Evolutionary conservation across 495 filamentous ascomycete genomes (phyloP), one percentile per base, ranked within the genome.

Genomic region (Ascobolus immersus): DNA sequence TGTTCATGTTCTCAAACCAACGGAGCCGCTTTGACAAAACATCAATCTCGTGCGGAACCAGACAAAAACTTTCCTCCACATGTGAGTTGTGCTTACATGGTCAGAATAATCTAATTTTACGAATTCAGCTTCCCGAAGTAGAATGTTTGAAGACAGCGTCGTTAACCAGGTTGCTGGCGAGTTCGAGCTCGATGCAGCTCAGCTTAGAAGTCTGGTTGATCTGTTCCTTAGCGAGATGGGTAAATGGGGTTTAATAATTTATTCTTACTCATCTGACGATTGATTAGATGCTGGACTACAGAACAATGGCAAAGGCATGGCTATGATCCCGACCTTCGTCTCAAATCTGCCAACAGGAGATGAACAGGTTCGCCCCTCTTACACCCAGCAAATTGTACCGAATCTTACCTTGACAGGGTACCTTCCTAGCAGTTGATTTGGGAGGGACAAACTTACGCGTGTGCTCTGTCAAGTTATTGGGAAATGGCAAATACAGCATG

Each of bases 381-480:
- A 11, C 11, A 27, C 11, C 25, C 25, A 27, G 11, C 11, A 27
- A 27, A 11, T 27, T 13, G 3, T 31, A 9, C 28, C 10, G 17
- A 17, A 3, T 17, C 15, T 1, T 14, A 7, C 17, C 10, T 17
- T 31, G 17, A 31, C 28, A 91, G 81, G 86, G 86, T 17, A 58
- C 93, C 12, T 94, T 91, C 52, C 67, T 96, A 53, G 86, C 89
- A 14, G 86, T 96, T 27, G 86, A 96, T 44, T 66, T 96, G 12
- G 86, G 86, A 32, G 86, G 86, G 43, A 96, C 86, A 39, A 96
- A 96, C 53, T 92, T 94, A 56, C 75, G 86, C 39, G 89, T 96
- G 43, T 96, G 86, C 57, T 91, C 80, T 4, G 73, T 96, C 45
- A 61, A 80, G 34, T 58, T 96, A 23, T 77, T 89, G 45, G 86